Conservation (phyloP, 495 filamentous ascomycete genomes). For the Hypoxylon subgilvum region DNA sequence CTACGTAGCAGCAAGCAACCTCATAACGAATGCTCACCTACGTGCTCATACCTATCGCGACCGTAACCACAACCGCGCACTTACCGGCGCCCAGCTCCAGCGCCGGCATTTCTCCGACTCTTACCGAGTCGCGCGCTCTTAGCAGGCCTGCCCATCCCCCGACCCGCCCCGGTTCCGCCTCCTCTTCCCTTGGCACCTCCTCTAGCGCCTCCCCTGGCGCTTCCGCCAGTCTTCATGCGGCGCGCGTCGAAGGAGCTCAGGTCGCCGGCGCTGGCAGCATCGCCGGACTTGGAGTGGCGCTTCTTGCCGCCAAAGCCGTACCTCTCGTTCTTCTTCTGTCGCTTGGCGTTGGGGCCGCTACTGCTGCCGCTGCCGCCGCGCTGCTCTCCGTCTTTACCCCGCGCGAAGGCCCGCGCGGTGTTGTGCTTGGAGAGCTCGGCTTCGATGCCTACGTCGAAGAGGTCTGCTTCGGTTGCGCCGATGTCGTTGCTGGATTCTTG, state of each 20-base stretch:
- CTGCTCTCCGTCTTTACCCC: slow-evolving; percentile 43
- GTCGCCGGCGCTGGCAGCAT: slow-evolving; percentile 79
- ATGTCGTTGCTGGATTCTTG: slow-evolving; percentile 69
- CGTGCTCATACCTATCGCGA: too few species aligned
- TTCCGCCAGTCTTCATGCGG: slow-evolving; percentile 73
- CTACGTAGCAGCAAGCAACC: too few species aligned
- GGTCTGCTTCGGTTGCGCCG: slow-evolving; percentile 76
- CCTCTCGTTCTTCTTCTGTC: slow-evolving; percentile 90
- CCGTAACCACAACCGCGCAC: too few species aligned
- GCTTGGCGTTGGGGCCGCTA: slow-evolving; percentile 69
- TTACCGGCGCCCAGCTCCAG: too few species aligned
- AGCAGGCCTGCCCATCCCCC: too few species aligned
- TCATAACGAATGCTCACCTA: too few species aligned
- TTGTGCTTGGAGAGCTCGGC: slow-evolving; percentile 62
- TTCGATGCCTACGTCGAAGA: slow-evolving; percentile 94
- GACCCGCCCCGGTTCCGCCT: too few species aligned
- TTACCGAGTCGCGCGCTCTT: slow-evolving; percentile 47
- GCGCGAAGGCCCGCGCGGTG: slow-evolving; percentile 51
- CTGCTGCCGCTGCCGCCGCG: too few species aligned
- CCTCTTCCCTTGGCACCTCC: too few species aligned
- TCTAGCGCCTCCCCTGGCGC: slow-evolving; percentile 17
- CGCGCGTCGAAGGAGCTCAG: slow-evolving; percentile 75
- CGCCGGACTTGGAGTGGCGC: slow-evolving; percentile 82
- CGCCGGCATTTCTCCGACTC: slow-evolving; percentile 48
- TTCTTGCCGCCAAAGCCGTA: slow-evolving; percentile 97